Base-by-base conservation (phyloP, 148 eudicot species). In the Pharnaceum exiguum region DNA sequence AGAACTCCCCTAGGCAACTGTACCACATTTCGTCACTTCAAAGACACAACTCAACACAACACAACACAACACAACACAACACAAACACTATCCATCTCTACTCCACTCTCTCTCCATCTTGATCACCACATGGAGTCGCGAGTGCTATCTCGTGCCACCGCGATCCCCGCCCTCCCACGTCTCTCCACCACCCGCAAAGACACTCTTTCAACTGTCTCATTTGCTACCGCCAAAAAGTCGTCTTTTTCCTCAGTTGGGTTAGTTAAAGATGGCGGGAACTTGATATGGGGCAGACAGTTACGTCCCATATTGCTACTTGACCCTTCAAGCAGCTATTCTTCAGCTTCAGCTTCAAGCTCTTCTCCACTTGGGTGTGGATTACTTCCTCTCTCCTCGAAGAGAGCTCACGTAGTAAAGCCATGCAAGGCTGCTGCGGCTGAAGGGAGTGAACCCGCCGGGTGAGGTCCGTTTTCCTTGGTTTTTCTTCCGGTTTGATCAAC, bases 371-470 rank as follows among this genome's bases (percentile, higher is more conserved):
- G n/a, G n/a, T n/a, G n/a, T n/a, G n/a, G n/a, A n/a, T n/a, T n/a
- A n/a, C n/a, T n/a, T n/a, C n/a, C n/a, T n/a, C n/a, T n/a, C n/a
- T n/a, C n/a, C n/a, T n/a, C n/a, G n/a, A n/a, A 46, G 42, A 68
- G 5, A 35, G 38, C 12, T 12, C 38, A 12, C 11, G 68, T 70
- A 45, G 63, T 93, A 51, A 75, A 71, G 58, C 96, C 99, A 3
- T 77, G 84, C 64, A 61, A 46, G n/a, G n/a, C n/a, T 21, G 90
- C 95, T 9, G 82, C 96, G 0, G 84, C 96, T 11, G 79, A 70
- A 27, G 71, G 82, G 10, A 50, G 85, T 61, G 95, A 81, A 72
- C 84, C 95, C 55, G 50, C 85, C 79, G 96, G 99, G 99, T 93
- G 90, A 88, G 95, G 89, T 88, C 79, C 88, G 88, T 83, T 81